phyloP scores from a whole-genome alignment of 1,139 yeast genomes.

The Lodderomyces orthopsilosis region DNA sequence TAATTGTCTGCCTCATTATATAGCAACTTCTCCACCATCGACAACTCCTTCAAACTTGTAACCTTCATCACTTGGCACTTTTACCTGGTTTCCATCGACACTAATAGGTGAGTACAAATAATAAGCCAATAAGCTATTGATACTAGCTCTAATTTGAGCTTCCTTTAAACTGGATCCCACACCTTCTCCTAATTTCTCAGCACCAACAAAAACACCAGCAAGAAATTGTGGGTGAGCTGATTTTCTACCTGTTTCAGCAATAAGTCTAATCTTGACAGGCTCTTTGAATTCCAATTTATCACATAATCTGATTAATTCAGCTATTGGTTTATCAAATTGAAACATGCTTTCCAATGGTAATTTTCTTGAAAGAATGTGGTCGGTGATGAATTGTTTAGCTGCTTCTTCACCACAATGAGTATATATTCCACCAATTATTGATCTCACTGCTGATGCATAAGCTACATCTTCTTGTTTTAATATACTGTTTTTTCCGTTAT shows the following conservation, averaged over 20 bases:
- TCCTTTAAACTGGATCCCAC: conserved; percentile 90
- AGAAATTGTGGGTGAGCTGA: conserved; percentile 83
- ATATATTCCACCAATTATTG: conserved; percentile 71
- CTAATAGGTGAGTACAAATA: conserved; percentile 82
- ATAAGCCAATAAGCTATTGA: conserved; percentile 87
- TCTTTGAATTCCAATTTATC: conserved; percentile 71
- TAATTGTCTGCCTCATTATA: conserved; percentile 20
- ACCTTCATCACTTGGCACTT: conserved; percentile 58
- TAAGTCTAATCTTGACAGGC: conserved; percentile 72
- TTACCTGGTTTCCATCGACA: conserved; percentile 36
- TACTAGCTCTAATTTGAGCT: conserved; percentile 90
- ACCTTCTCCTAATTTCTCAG: conserved; percentile 86
- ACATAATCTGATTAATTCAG: conserved; percentile 77
- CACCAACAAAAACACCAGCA: conserved; percentile 88
- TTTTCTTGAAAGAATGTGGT: conserved; percentile 76
- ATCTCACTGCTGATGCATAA: conserved; percentile 59
- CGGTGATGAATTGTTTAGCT: conserved; percentile 63
- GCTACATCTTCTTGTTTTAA: conserved; percentile 35
- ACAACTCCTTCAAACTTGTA: conserved; percentile 47
- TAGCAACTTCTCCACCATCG: conserved; percentile 55
- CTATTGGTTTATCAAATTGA: conserved; percentile 79
- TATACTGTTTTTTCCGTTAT: background rate
- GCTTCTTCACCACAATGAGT: conserved; percentile 61
- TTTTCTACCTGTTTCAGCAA: conserved; percentile 91
- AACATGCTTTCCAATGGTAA: conserved; percentile 71